Evolutionary conservation across 192 early-diverging fungal species (phyloP), one percentile per base, ranked within the genome.

Genomic region (Phycomyces blakesleeanus): DNA sequence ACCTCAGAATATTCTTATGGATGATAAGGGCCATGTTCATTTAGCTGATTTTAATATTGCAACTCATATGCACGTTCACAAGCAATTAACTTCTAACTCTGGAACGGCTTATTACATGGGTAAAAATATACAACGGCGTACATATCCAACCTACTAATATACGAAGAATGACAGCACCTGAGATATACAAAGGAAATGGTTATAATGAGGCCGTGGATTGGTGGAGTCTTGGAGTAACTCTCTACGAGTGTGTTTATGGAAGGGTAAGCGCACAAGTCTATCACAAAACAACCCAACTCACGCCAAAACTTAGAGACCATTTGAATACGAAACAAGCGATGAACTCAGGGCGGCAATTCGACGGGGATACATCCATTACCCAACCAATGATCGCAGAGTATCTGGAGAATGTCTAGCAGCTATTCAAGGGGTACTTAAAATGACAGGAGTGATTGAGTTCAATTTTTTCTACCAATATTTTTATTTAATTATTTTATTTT

Each of bases 21-120:
- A 89, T 69, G 79, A 83, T 41, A 68, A 74, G 20, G 96, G 96
- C 12, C 94, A 98, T 72, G 91, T 87, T 14, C 90, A 91, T 59
- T 70, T 98, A 71, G 93, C 92, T 27, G 96, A 98, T 72, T 98
- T 98, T 66, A 98, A 98, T 76, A 94, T 98, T 73, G 95, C 95
- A 10, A 90, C 89, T 14, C 80, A 87, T 38, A 81, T 86, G 54
- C 61, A 69, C 78, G 42, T 78, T 72, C 22, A 64, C 63, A 21
- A 86, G 87, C 75, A 59, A 42, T 74, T 96, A 63, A 91, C 85
- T 6, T 89, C 91, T 26, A 86, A 88, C 5, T 93, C 96, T 10
- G 96, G 96, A 21, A 94, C 91, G 8, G 87, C 87, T 54, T 87
- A 89, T 22, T 98, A 98, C 63, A 97, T 98, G 94, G 81, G 80